These are phyloP conservation scores for Gossypium bickii DNA, from an alignment of 345 rosid genomes.

Conservation along the genomic window DNA sequence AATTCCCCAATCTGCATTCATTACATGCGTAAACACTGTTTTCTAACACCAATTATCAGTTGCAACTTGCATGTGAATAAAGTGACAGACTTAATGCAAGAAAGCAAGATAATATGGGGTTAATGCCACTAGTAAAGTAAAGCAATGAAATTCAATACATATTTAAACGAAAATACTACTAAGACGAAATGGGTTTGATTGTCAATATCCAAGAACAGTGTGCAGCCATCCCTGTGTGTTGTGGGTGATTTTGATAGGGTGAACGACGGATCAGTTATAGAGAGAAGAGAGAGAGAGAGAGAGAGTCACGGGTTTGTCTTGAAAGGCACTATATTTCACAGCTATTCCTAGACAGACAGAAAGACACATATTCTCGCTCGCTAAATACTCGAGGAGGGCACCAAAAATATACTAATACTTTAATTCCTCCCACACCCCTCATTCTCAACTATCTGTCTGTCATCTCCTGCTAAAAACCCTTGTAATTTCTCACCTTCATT, in stretches of 20 bases:
- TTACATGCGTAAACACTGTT: neutral
- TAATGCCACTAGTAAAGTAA: too few species aligned
- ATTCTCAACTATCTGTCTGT: slow-evolving; percentile 11
- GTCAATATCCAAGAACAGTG: slow-evolving; percentile 24
- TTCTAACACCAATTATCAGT: neutral
- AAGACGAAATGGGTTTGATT: slow-evolving; percentile 17
- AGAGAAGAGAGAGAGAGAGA: slow-evolving; percentile 10
- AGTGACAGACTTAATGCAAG: neutral
- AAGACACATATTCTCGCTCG: slow-evolving; percentile 78
- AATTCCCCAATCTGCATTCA: neutral
- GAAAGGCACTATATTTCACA: slow-evolving; percentile 61
- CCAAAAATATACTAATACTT: slow-evolving; percentile 16
- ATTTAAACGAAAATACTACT: neutral
- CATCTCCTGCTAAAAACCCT: slow-evolving; percentile 7
- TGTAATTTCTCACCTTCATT: neutral
- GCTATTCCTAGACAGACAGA: slow-evolving; percentile 42
- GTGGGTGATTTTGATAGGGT: slow-evolving; percentile 51
- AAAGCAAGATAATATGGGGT: too few species aligned
- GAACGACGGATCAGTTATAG: slow-evolving; percentile 63
- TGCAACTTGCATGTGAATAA: neutral
- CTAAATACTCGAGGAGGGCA: slow-evolving; percentile 45
- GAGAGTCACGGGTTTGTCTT: slow-evolving; percentile 93
- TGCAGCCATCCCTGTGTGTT: slow-evolving; percentile 17
- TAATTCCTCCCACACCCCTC: slow-evolving; percentile 26
- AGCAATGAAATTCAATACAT: too few species aligned